These are phyloP conservation scores for Onygena corvina DNA, from an alignment of 2,329 filamentous ascomycete species.

Conservation along the genomic window DNA sequence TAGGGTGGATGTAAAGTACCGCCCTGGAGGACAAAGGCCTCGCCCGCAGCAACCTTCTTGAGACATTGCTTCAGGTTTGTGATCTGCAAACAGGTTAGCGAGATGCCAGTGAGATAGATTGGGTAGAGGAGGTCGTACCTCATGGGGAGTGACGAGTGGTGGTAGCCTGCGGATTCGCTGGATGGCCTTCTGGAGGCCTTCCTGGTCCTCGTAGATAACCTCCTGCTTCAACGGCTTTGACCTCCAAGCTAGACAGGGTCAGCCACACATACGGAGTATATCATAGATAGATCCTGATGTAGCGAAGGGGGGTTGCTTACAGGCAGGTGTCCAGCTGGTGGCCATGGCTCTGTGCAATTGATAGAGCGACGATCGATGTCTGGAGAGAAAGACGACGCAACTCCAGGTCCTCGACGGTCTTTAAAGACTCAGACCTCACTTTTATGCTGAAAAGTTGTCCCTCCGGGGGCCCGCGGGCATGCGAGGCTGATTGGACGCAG, in stretches of 20 bases:
- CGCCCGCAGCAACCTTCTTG: constrained; percentile 74
- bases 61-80: constrained; percentile 64
- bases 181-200: constrained; percentile 30
- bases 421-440: background rate
- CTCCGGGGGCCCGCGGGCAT: background rate
- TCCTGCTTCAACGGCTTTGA: constrained; percentile 37
- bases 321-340: constrained; percentile 23
- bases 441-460: background rate
- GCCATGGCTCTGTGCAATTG: background rate
- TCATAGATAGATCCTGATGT: background rate
- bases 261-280: background rate
- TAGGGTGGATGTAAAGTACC: constrained; percentile 36
- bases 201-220: constrained; percentile 35
- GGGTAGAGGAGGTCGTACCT: constrained; percentile 21
- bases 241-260: constrained; percentile 28
- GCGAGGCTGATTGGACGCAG: constrained; percentile 3
- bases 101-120: background rate
- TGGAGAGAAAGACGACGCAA: too few relatives aligned
- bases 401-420: too few relatives aligned
- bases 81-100: constrained; percentile 40
- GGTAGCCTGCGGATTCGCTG: constrained; percentile 35
- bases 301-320: constrained; percentile 15
- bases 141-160: constrained; percentile 37
- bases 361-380: too few relatives aligned
- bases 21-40: constrained; percentile 87